phyloP scores from a whole-genome alignment of 805 yeast genomes.

The Nakazawaea molendinolei region DNA sequence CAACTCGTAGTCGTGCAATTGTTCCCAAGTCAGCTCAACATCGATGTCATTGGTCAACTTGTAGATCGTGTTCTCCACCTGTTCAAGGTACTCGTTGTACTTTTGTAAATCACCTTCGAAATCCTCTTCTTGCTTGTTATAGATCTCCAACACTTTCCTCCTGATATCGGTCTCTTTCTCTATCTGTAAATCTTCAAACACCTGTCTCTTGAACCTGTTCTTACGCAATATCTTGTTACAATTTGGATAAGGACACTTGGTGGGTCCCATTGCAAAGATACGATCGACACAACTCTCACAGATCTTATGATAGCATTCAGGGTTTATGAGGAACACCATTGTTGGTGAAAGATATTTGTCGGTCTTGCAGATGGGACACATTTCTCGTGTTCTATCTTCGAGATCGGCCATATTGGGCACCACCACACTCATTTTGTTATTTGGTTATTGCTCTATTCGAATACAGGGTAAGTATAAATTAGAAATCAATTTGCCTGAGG shows the following conservation, averaged over 20 bases:
- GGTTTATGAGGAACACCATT: constrained; percentile 85
- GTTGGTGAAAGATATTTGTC: constrained; percentile 91
- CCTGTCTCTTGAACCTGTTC: constrained; percentile 85
- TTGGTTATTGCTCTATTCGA: too few species aligned
- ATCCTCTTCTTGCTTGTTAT: constrained; percentile 74
- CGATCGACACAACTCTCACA: constrained; percentile 97
- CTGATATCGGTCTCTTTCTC: constrained; percentile 92
- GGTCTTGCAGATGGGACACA: constrained; percentile 97
- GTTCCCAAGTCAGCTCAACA: constrained; percentile 59
- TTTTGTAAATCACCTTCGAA: constrained; percentile 49
- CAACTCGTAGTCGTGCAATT: constrained; percentile 60
- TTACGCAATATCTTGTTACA: constrained; percentile 85
- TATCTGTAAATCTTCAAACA: constrained; percentile 83
- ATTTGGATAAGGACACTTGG: constrained; percentile 90
- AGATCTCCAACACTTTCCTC: constrained; percentile 65
- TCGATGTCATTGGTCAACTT: constrained; percentile 68
- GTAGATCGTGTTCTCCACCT: constrained; percentile 74
- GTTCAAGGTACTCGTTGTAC: constrained; percentile 76
- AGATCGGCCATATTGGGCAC: constrained; percentile 1
- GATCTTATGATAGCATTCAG: constrained; percentile 96
- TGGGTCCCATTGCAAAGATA: constrained; percentile 90
- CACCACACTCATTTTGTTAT: too few species aligned
- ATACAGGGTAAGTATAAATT: too few species aligned
- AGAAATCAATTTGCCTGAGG: too few species aligned
- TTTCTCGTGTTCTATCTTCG: constrained; percentile 57